Base-by-base conservation (phyloP, 2,329 filamentous ascomycete species). In the Fonsecaea pedrosoi region DNA sequence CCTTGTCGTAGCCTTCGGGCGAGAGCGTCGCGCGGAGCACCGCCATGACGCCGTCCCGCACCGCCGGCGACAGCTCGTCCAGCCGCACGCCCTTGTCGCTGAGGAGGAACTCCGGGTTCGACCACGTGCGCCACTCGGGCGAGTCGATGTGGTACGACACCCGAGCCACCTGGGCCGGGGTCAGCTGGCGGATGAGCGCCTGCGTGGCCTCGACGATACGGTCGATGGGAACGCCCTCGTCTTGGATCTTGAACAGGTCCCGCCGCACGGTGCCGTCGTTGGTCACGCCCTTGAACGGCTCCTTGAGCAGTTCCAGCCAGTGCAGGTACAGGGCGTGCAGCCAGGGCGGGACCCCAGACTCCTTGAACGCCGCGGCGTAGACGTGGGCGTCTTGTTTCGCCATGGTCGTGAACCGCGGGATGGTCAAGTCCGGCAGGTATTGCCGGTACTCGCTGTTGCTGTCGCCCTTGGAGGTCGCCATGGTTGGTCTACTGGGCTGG, bases 101-200 rank as follows among this genome's bases (percentile, higher is more conserved):
- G 13, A 92, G 79, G 0, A 92, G 81, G 70, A 92, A 90, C 75
- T 93, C 90, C 0, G 90, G 90, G 75, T 93, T 93, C 6, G 83
- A 86, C 85, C 85, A 87, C 10, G 89, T 87, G 56, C 90, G 86
- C 89, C 90, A 92, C 74, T 91, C 87, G 1, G 86, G 86, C 0
- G 88, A 87, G 78, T 91, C 87, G 69, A 92, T 83, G 73, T 90
- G 87, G 72, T 89, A 86, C 38, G 77, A 77, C 0, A 88, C 74
- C 34, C 79, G 79, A 18, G 80, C 69, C 54, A 77, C 80, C 72
- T 91, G 84, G 9, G 81, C 78, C 0, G 81, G 76, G 15, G 81
- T 78, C 15, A 90, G 77, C 2, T 79, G 75, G 1, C 73, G 69
- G 0, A 88, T 73, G 1, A 90, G 74, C 0, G 74, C 64, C 2